Base-by-base conservation (phyloP, 768 basidiomycete genomes). In the Russula sp. region DNA sequence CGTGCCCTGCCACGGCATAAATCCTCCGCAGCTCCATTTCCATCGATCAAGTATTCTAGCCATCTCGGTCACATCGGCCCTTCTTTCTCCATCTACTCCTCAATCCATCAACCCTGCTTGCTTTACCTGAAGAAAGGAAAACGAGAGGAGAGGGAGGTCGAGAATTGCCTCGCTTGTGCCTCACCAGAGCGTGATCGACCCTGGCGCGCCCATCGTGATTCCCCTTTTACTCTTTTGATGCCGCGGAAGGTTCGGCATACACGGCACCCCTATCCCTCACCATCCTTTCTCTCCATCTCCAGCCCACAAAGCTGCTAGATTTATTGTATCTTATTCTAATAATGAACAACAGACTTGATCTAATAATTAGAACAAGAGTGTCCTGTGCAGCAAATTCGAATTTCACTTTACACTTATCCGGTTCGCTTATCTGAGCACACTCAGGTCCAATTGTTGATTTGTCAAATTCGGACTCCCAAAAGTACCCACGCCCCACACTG, bases 281-380 rank as follows among this genome's bases (percentile, higher is more conserved):
- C 46, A 24, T 26, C 22, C 14, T n/a, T n/a, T 44, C 3, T n/a
- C 44, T 60, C 65, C 74, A 40, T 75, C 75, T 61, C n/a, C n/a
- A n/a, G n/a, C n/a, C n/a, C n/a, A n/a, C n/a, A n/a, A n/a, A n/a
- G n/a, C n/a, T n/a, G n/a, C n/a, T n/a, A n/a, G n/a, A n/a, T n/a
- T n/a, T n/a, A n/a, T n/a, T n/a, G n/a, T n/a, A n/a, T n/a, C n/a
- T n/a, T n/a, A n/a, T n/a, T n/a, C n/a, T n/a, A n/a, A n/a, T n/a
- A n/a, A n/a, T n/a, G n/a, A 30, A 30, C 28, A 30, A 30, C 2
- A 5, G 28, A 30, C 5, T 30, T 30, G 13, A 13, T 36, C 36
- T 36, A 13, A 36, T 4, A 36, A 13, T 13, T 1, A 6, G 36
- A 36, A 13, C 36, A 36, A 36, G 36, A n/a, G n/a, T n/a, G n/a